A percentile compares a stretch with the other conserved stretches of the same genome.
Evolutionary conservation across 208 protist species (phyloP).

Genomic region (Acanthamoeba lenticulata): DNA sequence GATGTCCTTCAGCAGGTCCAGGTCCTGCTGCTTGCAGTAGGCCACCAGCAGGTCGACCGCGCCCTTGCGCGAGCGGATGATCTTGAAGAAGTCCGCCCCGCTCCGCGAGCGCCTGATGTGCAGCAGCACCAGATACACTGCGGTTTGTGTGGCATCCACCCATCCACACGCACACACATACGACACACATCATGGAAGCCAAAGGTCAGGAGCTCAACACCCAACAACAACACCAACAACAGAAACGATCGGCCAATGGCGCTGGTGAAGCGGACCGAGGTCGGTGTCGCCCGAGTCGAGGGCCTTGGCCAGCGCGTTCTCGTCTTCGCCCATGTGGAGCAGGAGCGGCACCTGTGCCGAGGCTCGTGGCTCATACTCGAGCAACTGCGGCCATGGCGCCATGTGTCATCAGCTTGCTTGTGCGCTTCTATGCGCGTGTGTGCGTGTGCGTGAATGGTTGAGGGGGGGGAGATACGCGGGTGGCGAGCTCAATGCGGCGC

Average conservation of each 20-base stretch:
- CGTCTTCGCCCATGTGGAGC: slow-evolving; percentile 80
- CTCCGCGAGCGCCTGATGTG: slow-evolving; percentile 66
- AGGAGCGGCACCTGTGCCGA: slow-evolving; percentile 86
- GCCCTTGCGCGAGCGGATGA: slow-evolving; percentile 62
- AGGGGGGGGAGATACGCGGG: not conserved
- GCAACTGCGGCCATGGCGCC: slow-evolving; percentile 55
- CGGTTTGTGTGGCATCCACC: not conserved
- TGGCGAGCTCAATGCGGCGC: slow-evolving; percentile 77
- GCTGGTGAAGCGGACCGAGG: slow-evolving; percentile 63
- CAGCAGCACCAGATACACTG: slow-evolving; percentile 72
- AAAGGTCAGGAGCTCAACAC: too few relatives aligned
- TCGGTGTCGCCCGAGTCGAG: slow-evolving; percentile 82
- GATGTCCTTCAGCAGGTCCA: slow-evolving; percentile 75
- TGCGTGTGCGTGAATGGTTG: not conserved
- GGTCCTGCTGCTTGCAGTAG: slow-evolving; percentile 82
- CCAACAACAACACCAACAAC: too few relatives aligned
- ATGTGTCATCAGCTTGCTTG: not conserved
- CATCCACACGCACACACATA: not conserved
- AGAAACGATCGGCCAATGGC: not conserved
- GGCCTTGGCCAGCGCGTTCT: slow-evolving; percentile 82
- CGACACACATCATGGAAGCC: too few relatives aligned
- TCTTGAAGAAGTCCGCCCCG: slow-evolving; percentile 76
- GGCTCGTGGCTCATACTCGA: slow-evolving; percentile 84
- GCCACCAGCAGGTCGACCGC: slow-evolving; percentile 78
- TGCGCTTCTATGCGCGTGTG: too few relatives aligned